Evolutionary conservation across 805 yeast species (phyloP).

Genomic region (Ascoidea asiatica): DNA sequence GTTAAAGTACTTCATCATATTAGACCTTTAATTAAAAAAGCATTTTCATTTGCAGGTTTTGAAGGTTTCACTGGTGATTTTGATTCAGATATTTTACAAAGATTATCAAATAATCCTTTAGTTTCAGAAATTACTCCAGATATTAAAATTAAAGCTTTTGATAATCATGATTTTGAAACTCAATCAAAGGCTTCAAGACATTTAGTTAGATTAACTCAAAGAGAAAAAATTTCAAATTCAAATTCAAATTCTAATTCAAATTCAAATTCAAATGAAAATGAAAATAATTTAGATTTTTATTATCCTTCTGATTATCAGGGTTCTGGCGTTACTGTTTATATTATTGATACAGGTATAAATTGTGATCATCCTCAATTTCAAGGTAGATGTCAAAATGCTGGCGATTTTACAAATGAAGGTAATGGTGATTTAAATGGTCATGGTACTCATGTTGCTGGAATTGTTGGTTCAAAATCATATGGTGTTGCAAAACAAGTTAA

Average conservation of each 20-base stretch:
- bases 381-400: constrained; percentile 45
- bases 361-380: constrained; percentile 48
- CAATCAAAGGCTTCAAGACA: constrained; percentile 51
- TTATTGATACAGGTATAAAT: constrained; percentile 76
- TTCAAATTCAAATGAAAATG: constrained; percentile 10
- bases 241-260: constrained; percentile 12
- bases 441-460: constrained; percentile 90
- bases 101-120: neutral
- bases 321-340: constrained; percentile 52
- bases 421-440: constrained; percentile 72
- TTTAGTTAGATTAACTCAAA: constrained; percentile 48
- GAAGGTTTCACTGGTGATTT: constrained; percentile 41
- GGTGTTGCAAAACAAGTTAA: constrained; percentile 71
- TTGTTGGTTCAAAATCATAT: constrained; percentile 62
- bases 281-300: constrained; percentile 24
- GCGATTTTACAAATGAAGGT: constrained; percentile 48
- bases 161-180: constrained; percentile 15
- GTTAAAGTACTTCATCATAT: constrained; percentile 20
- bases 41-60: constrained; percentile 36
- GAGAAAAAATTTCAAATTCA: constrained; percentile 23
- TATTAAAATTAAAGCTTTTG: constrained; percentile 42
- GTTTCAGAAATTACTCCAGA: constrained; percentile 60
- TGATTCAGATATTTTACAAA: constrained; percentile 6
- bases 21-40: constrained; percentile 26
- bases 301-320: constrained; percentile 39